A percentile compares a stretch with the other conserved stretches of the same genome.
These are phyloP conservation scores for Termitomyces sp. DNA, from an alignment of 768 basidiomycete species.

Conservation along the genomic window DNA sequence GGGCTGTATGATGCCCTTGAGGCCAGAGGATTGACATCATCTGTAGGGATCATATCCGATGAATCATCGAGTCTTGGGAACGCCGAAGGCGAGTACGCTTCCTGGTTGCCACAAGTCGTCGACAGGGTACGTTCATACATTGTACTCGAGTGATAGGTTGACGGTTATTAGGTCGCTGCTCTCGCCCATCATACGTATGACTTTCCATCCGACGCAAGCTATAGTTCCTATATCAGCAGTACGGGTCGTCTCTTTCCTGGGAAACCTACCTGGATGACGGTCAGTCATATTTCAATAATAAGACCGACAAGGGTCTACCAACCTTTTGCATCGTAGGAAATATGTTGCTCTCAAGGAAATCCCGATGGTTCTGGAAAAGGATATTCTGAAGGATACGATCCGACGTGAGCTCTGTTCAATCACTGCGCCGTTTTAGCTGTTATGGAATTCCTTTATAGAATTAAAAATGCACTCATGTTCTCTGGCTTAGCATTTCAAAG, in stretches of 20 bases:
- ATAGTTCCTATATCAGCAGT: slow-evolving; percentile 22
- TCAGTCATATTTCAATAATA: slow-evolving; percentile 10
- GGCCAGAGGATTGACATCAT: slow-evolving; percentile 19
- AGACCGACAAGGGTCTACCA: too few relatives aligned
- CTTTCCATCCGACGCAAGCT: slow-evolving; percentile 33
- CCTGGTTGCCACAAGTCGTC: slow-evolving; percentile 29
- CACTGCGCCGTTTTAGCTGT: not conserved
- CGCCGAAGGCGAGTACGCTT: slow-evolving; percentile 25
- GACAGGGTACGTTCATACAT: slow-evolving; percentile 17
- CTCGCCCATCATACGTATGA: slow-evolving; percentile 41
- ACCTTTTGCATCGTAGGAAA: slow-evolving; percentile 19
- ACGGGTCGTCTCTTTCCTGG: slow-evolving; percentile 22
- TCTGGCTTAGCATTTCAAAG: slow-evolving; percentile 32
- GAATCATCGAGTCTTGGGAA: slow-evolving; percentile 29
- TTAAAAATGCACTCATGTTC: slow-evolving; percentile 33
- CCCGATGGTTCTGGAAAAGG: slow-evolving; percentile 28
- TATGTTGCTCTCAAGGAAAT: slow-evolving; percentile 30
- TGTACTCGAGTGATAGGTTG: not conserved
- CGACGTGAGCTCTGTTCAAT: slow-evolving; percentile 18
- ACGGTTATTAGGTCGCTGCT: slow-evolving; percentile 25
- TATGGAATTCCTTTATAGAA: slow-evolving; percentile 12
- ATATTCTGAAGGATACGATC: slow-evolving; percentile 29
- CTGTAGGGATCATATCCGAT: slow-evolving; percentile 35
- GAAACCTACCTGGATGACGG: slow-evolving; percentile 34
- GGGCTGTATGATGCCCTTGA: slow-evolving; percentile 28